Conservation (phyloP, 2,329 filamentous ascomycete genomes). For the Trichoderma asperellum region DNA sequence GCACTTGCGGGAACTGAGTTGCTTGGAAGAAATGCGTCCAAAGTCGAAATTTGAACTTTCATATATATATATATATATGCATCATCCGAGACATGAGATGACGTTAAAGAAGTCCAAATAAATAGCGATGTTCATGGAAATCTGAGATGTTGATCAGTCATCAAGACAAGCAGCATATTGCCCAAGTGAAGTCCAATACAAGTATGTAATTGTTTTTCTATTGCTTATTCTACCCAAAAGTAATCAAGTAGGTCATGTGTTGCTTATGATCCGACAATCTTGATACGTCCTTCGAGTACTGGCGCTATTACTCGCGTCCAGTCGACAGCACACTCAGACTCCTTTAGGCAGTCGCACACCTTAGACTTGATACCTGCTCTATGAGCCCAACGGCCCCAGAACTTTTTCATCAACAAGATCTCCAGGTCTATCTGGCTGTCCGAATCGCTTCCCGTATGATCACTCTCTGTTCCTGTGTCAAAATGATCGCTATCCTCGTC, state of each 20-base stretch:
- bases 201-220: neutral
- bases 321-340: constrained; percentile 64
- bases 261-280: constrained; percentile 43
- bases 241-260: neutral
- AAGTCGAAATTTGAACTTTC: neutral
- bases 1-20: constrained; percentile 15
- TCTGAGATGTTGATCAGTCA: neutral
- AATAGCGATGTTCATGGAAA: neutral
- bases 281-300: constrained; percentile 75
- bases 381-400: constrained; percentile 73
- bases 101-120: neutral
- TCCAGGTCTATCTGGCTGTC: constrained; percentile 57
- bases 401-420: constrained; percentile 67
- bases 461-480: constrained; percentile 38
- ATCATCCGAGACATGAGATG: neutral
- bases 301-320: constrained; percentile 85
- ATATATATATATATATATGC: neutral
- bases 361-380: constrained; percentile 63
- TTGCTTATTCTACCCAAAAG: neutral
- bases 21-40: neutral
- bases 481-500: constrained; percentile 50
- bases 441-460: constrained; percentile 41
- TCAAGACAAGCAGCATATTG: neutral
- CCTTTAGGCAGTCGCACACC: constrained; percentile 58
- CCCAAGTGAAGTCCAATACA: neutral